Evolutionary conservation across 345 rosid species (phyloP).

Genomic region (Eucalyptus cladocalyx): DNA sequence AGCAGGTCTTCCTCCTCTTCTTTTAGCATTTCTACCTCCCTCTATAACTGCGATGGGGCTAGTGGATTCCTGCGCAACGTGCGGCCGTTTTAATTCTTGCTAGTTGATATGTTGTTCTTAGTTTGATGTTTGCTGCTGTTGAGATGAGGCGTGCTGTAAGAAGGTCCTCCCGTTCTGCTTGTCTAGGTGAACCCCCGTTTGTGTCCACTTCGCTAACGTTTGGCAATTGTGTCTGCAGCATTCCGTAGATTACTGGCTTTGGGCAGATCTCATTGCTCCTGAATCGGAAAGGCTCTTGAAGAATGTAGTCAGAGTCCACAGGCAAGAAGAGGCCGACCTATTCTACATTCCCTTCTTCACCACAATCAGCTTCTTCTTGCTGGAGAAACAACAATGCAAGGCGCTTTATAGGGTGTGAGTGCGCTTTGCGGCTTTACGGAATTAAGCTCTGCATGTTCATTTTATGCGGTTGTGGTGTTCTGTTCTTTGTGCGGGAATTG

Average conservation of each 20-base stretch:
- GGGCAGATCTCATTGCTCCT: slow-evolving; percentile 85
- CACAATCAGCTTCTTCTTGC: slow-evolving; percentile 81
- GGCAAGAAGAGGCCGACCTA: slow-evolving; percentile 78
- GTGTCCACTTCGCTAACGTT: not conserved
- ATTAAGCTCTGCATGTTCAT: not conserved
- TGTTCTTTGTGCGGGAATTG: not conserved
- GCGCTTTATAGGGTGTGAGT: slow-evolving; percentile 99
- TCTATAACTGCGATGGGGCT: not conserved
- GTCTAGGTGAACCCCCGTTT: not conserved
- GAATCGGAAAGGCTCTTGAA: slow-evolving; percentile 69
- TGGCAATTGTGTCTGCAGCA: slow-evolving; percentile 28
- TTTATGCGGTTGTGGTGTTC: not conserved
- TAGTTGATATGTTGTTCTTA: not conserved
- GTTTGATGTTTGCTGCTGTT: not conserved
- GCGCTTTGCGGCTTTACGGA: slow-evolving; percentile 17
- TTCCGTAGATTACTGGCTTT: slow-evolving; percentile 92
- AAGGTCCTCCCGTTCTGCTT: not conserved
- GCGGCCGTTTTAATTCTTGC: not conserved
- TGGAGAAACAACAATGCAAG: slow-evolving; percentile 96
- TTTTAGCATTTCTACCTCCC: not conserved
- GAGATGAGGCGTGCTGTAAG: not conserved
- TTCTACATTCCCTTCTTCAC: slow-evolving; percentile 89
- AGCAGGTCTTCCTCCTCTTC: slow-evolving; percentile 33
- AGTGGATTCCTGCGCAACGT: not conserved
- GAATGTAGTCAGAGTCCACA: slow-evolving; percentile 64